Evolutionary conservation across 140 eudicot species (phyloP).

Genomic region (Cichorium intybus): DNA sequence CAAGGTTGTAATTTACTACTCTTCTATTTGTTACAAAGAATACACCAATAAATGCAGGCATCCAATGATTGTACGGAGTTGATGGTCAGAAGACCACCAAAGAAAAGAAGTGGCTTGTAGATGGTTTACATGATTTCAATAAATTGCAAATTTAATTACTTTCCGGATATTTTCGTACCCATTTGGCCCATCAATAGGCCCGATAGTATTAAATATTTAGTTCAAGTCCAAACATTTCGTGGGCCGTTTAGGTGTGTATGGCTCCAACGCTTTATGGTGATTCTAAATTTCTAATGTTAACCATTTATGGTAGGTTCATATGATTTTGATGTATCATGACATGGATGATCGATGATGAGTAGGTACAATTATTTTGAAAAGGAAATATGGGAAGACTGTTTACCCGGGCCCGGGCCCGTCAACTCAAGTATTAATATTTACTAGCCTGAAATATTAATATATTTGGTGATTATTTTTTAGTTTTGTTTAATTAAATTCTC

Average conservation of each 20-base stretch:
- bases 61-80: neutral
- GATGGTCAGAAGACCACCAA: neutral
- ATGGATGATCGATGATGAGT: neutral
- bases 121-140: neutral
- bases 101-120: conserved; percentile 12
- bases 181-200: neutral
- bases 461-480: neutral
- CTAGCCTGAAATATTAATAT: neutral
- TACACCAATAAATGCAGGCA: neutral
- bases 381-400: neutral
- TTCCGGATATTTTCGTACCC: neutral
- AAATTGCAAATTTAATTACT: neutral
- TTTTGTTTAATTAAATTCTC: no score
- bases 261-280: neutral
- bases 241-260: conserved; percentile 1
- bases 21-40: no score
- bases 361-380: neutral
- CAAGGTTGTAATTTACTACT: no score
- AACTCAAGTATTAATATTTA: neutral
- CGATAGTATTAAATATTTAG: neutral
- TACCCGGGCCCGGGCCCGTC: no score
- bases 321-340: conserved; percentile 4
- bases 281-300: neutral
- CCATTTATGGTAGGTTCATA: conserved; percentile 2
- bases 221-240: neutral